phyloP scores from a whole-genome alignment of 169 alveolate genomes.

The Plasmodium gallinaceum region DNA sequence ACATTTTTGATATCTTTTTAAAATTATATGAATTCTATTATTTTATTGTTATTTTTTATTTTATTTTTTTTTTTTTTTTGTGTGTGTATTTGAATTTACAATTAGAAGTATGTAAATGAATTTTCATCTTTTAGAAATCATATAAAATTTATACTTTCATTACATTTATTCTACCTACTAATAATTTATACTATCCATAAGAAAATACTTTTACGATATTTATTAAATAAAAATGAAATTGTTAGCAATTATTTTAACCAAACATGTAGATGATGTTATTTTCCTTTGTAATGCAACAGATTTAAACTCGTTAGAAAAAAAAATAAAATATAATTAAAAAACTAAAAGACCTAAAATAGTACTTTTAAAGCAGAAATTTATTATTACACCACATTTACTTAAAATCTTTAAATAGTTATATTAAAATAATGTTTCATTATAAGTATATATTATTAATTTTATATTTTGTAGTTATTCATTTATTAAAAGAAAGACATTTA shows the following conservation, averaged over 20 bases:
- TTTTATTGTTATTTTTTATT: too few relatives aligned
- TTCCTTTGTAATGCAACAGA: slow-evolving; percentile 75
- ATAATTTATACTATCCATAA: neutral
- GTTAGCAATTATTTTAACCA: slow-evolving; percentile 69
- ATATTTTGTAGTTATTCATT: slow-evolving; percentile 58
- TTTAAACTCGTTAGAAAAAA: slow-evolving; percentile 62
- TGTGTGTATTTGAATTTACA: too few relatives aligned
- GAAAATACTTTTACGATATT: too few relatives aligned
- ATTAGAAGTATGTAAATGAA: too few relatives aligned
- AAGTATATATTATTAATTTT: slow-evolving; percentile 2
- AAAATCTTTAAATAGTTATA: neutral
- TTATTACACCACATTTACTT: neutral
- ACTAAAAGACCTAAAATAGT: neutral
- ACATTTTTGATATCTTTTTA: too few relatives aligned
- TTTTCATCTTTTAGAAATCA: too few relatives aligned
- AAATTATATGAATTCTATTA: too few relatives aligned
- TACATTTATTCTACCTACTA: too few relatives aligned
- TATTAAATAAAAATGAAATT: slow-evolving; percentile 41
- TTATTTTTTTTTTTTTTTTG: too few relatives aligned
- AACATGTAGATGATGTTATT: slow-evolving; percentile 63
- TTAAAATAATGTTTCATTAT: neutral
- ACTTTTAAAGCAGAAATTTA: neutral
- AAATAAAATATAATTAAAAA: neutral
- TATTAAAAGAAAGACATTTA: slow-evolving; percentile 74
- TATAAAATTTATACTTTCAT: too few relatives aligned